Evolutionary conservation across 345 rosid species (phyloP), one percentile per base, ranked within the genome.

Genomic region (Syzygium jambos): DNA sequence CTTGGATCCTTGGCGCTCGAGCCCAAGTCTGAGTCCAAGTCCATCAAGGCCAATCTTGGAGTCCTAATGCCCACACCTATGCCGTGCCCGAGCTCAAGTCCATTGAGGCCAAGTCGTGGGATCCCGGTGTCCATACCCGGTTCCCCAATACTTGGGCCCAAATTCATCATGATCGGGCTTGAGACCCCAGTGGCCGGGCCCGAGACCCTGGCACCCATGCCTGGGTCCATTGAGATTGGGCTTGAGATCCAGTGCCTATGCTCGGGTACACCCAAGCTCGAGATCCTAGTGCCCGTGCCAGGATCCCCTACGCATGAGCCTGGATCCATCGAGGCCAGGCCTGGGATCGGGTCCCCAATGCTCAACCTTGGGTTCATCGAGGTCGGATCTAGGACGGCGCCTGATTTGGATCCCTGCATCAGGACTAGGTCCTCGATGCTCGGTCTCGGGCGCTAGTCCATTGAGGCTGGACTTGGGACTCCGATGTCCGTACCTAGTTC

Each of bases 181-280:
- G 25, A 51, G 59, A 55, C 59, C 59, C 3, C 13, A 22, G 5
- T 55, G 11, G 9, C 11, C 59, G 11, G 9, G 22, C 27, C 9
- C 0, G 11, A 11, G 22, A 21, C 27, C 25, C 9, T 1, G 11
- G 1, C 9, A 27, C 59, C 23, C 12, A 0, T 21, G 59, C 59
- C 5, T 1, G 0, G 13, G 59, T 55, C 59, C 59, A 55, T 55
- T 2, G 27, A 55, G 59, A 55, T 2, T 21, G 1, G 9, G 12
- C 59, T 10, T 4, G 4, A 55, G 5, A 55, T 25, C 27, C 1
- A 25, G 9, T 55, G 27, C 27, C 1, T 0, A 5, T 55, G 59
- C 59, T 22, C 23, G 11, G 4, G 59, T 22, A 22, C 12, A 0
- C 59, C 1, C 23, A 25, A 22, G 59, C 59, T 55, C 9, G 11